Conservation (phyloP, 441 rosid species). For the Syzygium syzygioides region DNA sequence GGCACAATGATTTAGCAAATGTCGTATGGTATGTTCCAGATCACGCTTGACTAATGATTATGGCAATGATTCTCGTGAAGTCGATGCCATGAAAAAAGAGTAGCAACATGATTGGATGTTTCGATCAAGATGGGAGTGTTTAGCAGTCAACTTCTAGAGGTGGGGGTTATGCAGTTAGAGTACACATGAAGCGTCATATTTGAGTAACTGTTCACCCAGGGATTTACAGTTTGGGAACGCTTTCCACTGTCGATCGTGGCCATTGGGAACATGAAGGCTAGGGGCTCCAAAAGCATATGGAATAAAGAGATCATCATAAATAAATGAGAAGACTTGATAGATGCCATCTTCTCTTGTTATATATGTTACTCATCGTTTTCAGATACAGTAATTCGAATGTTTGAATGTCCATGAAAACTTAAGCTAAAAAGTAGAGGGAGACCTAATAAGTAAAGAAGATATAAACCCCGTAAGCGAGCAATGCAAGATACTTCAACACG, state of each 20-base stretch:
- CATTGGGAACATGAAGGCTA: neutral
- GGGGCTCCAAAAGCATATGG: neutral
- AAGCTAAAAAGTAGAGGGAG: neutral
- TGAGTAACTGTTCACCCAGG: neutral
- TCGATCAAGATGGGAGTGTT: neutral
- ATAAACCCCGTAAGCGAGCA: neutral
- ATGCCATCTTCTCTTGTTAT: neutral
- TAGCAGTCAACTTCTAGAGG: conserved; percentile 11
- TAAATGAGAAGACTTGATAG: neutral
- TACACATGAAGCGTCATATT: neutral
- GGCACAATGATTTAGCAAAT: neutral
- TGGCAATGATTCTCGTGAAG: neutral
- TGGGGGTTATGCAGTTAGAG: neutral
- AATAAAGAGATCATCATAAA: neutral
- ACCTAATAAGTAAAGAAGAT: neutral
- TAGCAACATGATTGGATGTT: neutral
- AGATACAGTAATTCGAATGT: neutral
- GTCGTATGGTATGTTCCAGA: neutral
- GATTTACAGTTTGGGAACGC: neutral
- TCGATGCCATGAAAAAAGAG: neutral
- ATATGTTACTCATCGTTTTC: neutral
- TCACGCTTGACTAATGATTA: neutral
- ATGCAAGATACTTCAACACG: neutral
- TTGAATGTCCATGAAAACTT: neutral
- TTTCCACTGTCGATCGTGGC: conserved; percentile 22